Base-by-base conservation (phyloP, 176 grass and related monocot species). In the Carex cristatella region DNA sequence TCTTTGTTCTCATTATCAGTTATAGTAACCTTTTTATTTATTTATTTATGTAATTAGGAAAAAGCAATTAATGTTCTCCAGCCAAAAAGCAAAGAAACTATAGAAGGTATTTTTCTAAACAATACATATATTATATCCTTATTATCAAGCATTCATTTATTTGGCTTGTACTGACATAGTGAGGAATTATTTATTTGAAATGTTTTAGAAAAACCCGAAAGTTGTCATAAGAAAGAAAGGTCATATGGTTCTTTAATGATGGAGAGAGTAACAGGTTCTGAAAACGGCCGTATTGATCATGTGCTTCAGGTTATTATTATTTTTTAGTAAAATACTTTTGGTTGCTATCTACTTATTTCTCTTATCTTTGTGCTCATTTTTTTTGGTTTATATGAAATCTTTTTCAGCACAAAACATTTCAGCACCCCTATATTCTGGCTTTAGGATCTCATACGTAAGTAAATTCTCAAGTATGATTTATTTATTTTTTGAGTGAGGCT, bases 381-480 rank as follows among this genome's bases (percentile, higher is more conserved):
- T 23, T 23, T 23, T 23, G 23, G 23, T 89, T 15, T 85, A 44
- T 58, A 30, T 83, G 61, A 71, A 13, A 62, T 23, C 38, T 84
- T 61, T 81, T 93, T 53, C 91, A 98, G 93, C 92, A 90, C 76
- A 93, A 94, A 95, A 98, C 96, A 73, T 98, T 98, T 94, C 96
- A 93, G 72, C 93, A 94, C 86, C 62, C 96, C 10, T 98, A 95
- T 77, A 78, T 98, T 85, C 93, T 89, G 74, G 96, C 93, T 75
- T 71, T 98, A 73, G 93, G 91, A 83, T 86, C 96, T 80, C 96
- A 98, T 78, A 98, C 96, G 96, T 98, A 88, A 92, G 93, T 90
- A 57, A 68, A 80, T 48, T 79, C 3, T 54, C 23, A 65, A 86
- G 61, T 7, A 73, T 30, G 79, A 55, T 32, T 53, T 40, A 6